phyloP scores from a whole-genome alignment of 2,329 filamentous ascomycete species.

The Aspergillus unguis region DNA sequence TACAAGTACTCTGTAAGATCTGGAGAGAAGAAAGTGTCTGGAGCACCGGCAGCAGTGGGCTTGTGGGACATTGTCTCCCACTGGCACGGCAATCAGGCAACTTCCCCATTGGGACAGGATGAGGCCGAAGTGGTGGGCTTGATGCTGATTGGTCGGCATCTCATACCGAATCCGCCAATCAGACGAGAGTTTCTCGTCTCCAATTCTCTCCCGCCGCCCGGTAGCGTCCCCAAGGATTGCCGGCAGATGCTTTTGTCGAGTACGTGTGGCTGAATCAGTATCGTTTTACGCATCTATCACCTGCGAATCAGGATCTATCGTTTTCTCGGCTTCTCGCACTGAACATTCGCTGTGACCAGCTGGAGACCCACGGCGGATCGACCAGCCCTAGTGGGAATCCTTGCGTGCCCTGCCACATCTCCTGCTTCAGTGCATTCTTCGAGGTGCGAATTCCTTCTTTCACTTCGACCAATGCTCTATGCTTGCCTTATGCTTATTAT shows the following conservation, averaged over 20 bases:
- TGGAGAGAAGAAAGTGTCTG: too few relatives aligned
- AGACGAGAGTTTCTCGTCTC: background rate
- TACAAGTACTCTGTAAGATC: too few relatives aligned
- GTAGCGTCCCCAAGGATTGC: background rate
- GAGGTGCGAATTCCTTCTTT: too few relatives aligned
- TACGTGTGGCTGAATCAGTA: too few relatives aligned
- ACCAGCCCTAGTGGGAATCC: background rate
- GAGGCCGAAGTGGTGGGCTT: constrained; percentile 11
- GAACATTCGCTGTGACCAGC: background rate
- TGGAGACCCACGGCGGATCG: background rate
- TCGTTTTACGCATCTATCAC: too few relatives aligned
- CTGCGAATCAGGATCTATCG: too few relatives aligned
- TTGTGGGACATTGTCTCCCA: background rate
- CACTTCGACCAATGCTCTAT: too few relatives aligned
- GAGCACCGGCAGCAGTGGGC: background rate
- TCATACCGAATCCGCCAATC: constrained; percentile 15
- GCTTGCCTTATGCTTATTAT: too few relatives aligned
- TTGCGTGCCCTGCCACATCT: too few relatives aligned
- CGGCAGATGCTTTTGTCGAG: too few relatives aligned
- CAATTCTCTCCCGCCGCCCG: too few relatives aligned
- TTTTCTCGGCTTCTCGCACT: too few relatives aligned
- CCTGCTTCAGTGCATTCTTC: background rate
- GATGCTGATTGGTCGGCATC: constrained; percentile 24
- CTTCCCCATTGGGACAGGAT: constrained; percentile 14
- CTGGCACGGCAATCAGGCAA: background rate